phyloP scores from a whole-genome alignment of 495 filamentous ascomycete species.

The Aspergillus heteromorphus region DNA sequence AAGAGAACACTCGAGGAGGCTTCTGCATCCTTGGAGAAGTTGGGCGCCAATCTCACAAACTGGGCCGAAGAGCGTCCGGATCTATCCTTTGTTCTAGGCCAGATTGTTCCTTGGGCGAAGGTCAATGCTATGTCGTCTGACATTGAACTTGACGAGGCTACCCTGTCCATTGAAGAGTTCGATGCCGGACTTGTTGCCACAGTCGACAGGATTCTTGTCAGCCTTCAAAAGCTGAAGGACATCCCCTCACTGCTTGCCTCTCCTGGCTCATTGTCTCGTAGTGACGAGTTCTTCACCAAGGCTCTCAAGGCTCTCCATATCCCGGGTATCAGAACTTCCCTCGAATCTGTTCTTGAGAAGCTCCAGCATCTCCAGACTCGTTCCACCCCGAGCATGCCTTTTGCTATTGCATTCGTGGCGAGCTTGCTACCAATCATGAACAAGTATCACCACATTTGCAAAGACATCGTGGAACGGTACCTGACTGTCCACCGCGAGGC shows the following conservation, averaged over 20 bases:
- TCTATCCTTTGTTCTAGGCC: slow-evolving; percentile 57
- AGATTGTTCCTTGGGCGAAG: slow-evolving; percentile 49
- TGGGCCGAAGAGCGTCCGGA: slow-evolving; percentile 47
- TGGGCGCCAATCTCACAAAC: slow-evolving; percentile 40
- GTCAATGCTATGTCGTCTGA: slow-evolving; percentile 13
- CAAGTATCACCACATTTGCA: slow-evolving; percentile 61
- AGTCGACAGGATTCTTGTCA: slow-evolving; percentile 64
- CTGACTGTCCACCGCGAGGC: slow-evolving; percentile 57
- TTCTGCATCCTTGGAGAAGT: slow-evolving; percentile 31
- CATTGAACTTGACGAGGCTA: slow-evolving; percentile 8
- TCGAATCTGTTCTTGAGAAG: slow-evolving; percentile 45
- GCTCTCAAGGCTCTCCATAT: slow-evolving; percentile 55
- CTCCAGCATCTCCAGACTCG: slow-evolving; percentile 45
- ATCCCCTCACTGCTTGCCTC: slow-evolving; percentile 54
- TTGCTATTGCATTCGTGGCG: slow-evolving; percentile 57
- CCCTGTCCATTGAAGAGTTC: slow-evolving; percentile 36
- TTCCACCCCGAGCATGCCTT: slow-evolving; percentile 33
- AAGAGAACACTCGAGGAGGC: slow-evolving; percentile 41
- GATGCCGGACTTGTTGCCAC: slow-evolving; percentile 52
- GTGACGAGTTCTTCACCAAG: slow-evolving; percentile 51
- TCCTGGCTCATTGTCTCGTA: slow-evolving; percentile 55
- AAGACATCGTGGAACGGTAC: slow-evolving; percentile 46
- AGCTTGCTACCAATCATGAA: slow-evolving; percentile 67
- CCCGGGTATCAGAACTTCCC: slow-evolving; percentile 44
- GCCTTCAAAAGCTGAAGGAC: slow-evolving; percentile 65